phyloP scores from a whole-genome alignment of 2,329 filamentous ascomycete species.

The Cladorrhinum sp. region DNA sequence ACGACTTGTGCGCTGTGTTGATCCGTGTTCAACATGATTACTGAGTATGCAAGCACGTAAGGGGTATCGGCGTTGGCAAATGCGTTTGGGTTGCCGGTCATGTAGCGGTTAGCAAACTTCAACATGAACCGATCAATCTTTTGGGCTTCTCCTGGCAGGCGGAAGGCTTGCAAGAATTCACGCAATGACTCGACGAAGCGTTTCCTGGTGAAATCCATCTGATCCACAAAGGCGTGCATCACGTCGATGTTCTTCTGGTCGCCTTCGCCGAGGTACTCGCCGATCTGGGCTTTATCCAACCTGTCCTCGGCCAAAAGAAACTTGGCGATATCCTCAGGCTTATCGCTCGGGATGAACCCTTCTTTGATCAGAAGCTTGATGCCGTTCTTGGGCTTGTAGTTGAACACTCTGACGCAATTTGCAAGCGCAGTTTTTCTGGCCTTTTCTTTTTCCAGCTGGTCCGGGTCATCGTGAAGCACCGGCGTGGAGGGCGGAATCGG shows the following conservation, averaged over 20 bases:
- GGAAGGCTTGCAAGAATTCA: slow-evolving; percentile 90
- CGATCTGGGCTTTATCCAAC: slow-evolving; percentile 86
- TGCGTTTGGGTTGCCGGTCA: slow-evolving; percentile 90
- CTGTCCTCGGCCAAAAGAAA: slow-evolving; percentile 81
- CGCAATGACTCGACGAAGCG: slow-evolving; percentile 91
- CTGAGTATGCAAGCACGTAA: slow-evolving; percentile 92
- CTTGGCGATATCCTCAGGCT: slow-evolving; percentile 74
- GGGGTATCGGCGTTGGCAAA: slow-evolving; percentile 98
- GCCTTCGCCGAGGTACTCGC: slow-evolving; percentile 91
- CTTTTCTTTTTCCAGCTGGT: slow-evolving; percentile 91
- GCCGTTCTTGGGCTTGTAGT: slow-evolving; percentile 95
- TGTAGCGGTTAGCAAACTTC: slow-evolving; percentile 96
- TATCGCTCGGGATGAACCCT: slow-evolving; percentile 80
- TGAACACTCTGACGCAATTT: slow-evolving; percentile 88
- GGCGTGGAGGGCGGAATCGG: slow-evolving; percentile 63
- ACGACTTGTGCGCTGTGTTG: slow-evolving; percentile 84
- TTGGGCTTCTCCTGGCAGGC: slow-evolving; percentile 90
- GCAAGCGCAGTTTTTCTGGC: slow-evolving; percentile 87
- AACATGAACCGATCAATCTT: slow-evolving; percentile 99
- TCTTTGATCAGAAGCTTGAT: slow-evolving; percentile 80
- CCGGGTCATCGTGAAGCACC: slow-evolving; percentile 81
- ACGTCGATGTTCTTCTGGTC: slow-evolving; percentile 91
- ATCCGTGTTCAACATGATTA: slow-evolving; percentile 95
- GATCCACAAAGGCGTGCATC: slow-evolving; percentile 97
- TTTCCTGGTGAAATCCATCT: slow-evolving; percentile 88